Conservation (phyloP, 345 rosid genomes). For the Citrus australasica region DNA sequence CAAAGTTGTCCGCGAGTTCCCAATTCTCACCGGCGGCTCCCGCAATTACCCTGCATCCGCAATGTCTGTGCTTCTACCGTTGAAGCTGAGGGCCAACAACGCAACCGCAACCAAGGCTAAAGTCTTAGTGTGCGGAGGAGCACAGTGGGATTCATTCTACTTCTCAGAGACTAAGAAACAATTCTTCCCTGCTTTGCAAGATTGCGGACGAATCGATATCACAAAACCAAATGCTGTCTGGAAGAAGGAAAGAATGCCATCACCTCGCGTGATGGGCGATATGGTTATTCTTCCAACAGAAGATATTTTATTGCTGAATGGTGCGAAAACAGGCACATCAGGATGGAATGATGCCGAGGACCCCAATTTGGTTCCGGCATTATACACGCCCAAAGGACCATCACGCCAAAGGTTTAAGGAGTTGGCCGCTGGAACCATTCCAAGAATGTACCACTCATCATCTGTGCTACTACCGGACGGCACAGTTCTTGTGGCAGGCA, state of each 20-base stretch:
- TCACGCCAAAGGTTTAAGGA: constrained; percentile 30
- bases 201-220: constrained; percentile 55
- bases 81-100: constrained; percentile 15
- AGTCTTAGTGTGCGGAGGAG: constrained; percentile 64
- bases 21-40: constrained; percentile 60
- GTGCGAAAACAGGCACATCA: constrained; percentile 60
- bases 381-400: constrained; percentile 34
- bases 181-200: constrained; percentile 46
- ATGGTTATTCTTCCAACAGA: constrained; percentile 67
- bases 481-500: constrained; percentile 56
- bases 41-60: constrained; percentile 55
- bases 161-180: constrained; percentile 23
- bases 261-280: constrained; percentile 73
- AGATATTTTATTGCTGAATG: constrained; percentile 63
- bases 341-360: constrained; percentile 72
- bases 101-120: constrained; percentile 27
- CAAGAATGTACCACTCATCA: constrained; percentile 72
- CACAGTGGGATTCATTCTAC: constrained; percentile 37
- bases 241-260: constrained; percentile 66
- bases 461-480: constrained; percentile 55
- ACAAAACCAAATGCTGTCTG: constrained; percentile 46
- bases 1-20: constrained; percentile 52
- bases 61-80: constrained; percentile 57
- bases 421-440: constrained; percentile 34
- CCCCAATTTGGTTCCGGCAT: constrained; percentile 54